Conservation (phyloP, 139 green algal species). For the Edaphochlamys debaryana region DNA sequence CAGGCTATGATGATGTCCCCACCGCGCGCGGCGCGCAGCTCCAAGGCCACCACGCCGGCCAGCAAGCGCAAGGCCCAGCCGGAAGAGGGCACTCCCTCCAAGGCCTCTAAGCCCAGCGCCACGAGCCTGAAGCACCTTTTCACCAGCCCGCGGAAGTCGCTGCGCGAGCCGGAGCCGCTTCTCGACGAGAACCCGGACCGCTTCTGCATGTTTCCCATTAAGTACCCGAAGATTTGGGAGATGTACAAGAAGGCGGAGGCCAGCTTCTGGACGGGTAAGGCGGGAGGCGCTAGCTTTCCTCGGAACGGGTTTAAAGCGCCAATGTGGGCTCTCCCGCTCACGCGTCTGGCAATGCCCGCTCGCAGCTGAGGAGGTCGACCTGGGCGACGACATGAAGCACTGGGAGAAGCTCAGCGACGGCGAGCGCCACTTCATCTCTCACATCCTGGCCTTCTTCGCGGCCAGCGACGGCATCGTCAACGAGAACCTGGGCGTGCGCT, state of each 20-base stretch:
- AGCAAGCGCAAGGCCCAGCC: not conserved
- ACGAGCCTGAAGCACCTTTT: slow-evolving; percentile 7
- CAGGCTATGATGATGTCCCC: slow-evolving; percentile 11
- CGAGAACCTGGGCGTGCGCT: slow-evolving; percentile 94
- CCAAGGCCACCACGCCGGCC: not conserved
- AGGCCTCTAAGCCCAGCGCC: not conserved
- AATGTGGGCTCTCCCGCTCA: not conserved
- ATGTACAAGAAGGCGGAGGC: slow-evolving; percentile 98
- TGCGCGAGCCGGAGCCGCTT: slow-evolving; percentile 75
- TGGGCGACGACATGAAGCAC: slow-evolving; percentile 89
- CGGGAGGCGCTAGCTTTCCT: not conserved
- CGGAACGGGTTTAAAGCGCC: not conserved
- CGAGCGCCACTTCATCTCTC: slow-evolving; percentile 96
- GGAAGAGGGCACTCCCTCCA: not conserved
- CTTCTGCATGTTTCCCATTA: slow-evolving; percentile 96
- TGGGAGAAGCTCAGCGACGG: slow-evolving; percentile 91
- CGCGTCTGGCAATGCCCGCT: not conserved
- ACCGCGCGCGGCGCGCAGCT: not conserved
- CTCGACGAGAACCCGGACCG: slow-evolving; percentile 90
- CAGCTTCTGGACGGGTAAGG: slow-evolving; percentile 89
- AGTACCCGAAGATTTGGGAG: slow-evolving; percentile 82
- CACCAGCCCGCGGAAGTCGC: slow-evolving; percentile 28
- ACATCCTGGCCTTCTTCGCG: slow-evolving; percentile 98
- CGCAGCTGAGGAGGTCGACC: slow-evolving; percentile 82
- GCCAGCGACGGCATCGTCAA: slow-evolving; percentile 97